phyloP scores from a whole-genome alignment of 106 monocot genomes.

The Platanthera zijinensis region DNA sequence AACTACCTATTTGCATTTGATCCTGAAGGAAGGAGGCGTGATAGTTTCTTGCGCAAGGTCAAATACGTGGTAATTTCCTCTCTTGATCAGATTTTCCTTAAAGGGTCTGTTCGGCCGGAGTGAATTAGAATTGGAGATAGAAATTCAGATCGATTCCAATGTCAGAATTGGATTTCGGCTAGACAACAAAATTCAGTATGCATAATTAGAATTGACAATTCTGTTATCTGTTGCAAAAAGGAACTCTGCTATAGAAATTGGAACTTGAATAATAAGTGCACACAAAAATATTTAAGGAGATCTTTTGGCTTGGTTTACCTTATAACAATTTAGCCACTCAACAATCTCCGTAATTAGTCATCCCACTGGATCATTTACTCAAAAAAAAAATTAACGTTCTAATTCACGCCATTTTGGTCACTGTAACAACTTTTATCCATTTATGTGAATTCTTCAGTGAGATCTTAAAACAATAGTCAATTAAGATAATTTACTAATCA shows the following conservation, averaged over 20 bases:
- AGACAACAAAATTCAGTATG: too few species aligned
- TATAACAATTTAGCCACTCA: background rate
- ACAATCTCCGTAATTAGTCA: background rate
- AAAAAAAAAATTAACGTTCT: background rate
- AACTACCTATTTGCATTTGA: constrained; percentile 76
- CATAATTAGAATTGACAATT: too few species aligned
- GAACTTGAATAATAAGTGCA: too few species aligned
- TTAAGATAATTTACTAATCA: background rate
- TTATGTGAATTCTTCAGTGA: background rate
- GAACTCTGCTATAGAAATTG: too few species aligned
- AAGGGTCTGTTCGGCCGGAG: background rate
- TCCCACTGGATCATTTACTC: background rate
- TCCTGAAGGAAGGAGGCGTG: constrained; percentile 53
- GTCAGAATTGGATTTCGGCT: too few species aligned
- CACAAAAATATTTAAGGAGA: too few species aligned
- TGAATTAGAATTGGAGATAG: too few species aligned
- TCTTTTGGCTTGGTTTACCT: background rate
- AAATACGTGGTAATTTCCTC: constrained; percentile 67
- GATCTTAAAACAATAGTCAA: background rate
- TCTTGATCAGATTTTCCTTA: background rate
- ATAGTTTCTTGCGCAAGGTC: constrained; percentile 52
- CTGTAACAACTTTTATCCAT: background rate
- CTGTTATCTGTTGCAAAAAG: too few species aligned
- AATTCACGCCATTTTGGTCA: background rate
- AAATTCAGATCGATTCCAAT: too few species aligned